phyloP scores from a whole-genome alignment of 2,329 filamentous ascomycete genomes.

The Stagonosporopsis tanaceti region DNA sequence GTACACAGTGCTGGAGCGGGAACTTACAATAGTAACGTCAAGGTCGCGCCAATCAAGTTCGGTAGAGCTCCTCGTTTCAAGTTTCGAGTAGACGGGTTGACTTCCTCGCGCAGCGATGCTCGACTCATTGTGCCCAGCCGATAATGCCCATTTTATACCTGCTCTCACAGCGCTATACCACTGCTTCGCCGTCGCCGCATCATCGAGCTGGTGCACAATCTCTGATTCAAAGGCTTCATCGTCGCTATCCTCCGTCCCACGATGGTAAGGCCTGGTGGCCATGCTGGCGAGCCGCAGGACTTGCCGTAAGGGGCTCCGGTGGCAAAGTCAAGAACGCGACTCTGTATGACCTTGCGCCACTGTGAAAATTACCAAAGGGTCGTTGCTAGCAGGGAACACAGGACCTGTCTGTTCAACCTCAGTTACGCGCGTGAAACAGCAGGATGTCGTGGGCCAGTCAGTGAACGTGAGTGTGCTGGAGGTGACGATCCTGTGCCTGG shows the following conservation, averaged over 20 bases:
- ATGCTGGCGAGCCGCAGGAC: slow-evolving; percentile 35
- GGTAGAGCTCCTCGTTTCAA: slow-evolving; percentile 47
- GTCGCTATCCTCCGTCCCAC: slow-evolving; percentile 40
- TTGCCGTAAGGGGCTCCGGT: slow-evolving; percentile 28
- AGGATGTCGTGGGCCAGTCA: slow-evolving; percentile 38
- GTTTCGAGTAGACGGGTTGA: slow-evolving; percentile 38
- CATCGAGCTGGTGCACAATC: slow-evolving; percentile 25
- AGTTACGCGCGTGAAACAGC: slow-evolving; percentile 45
- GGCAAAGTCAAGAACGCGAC: slow-evolving; percentile 40
- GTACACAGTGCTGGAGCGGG: slow-evolving; percentile 34
- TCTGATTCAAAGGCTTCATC: slow-evolving; percentile 32
- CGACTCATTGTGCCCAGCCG: slow-evolving; percentile 31
- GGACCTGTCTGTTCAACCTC: slow-evolving; percentile 30
- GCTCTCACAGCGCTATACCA: slow-evolving; percentile 31
- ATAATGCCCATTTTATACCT: slow-evolving; percentile 43
- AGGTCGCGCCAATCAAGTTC: slow-evolving; percentile 40
- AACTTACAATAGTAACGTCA: slow-evolving; percentile 40
- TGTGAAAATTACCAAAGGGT: slow-evolving; percentile 32
- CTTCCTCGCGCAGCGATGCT: slow-evolving; percentile 39
- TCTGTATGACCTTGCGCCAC: slow-evolving; percentile 34
- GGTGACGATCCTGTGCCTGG: slow-evolving; percentile 40
- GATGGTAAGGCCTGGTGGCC: slow-evolving; percentile 29
- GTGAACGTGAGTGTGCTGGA: slow-evolving; percentile 33
- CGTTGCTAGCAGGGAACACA: slow-evolving; percentile 34
- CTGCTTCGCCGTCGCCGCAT: slow-evolving; percentile 31